Conservation (phyloP, 2,329 filamentous ascomycete species). For the Fusarium falciforme region DNA sequence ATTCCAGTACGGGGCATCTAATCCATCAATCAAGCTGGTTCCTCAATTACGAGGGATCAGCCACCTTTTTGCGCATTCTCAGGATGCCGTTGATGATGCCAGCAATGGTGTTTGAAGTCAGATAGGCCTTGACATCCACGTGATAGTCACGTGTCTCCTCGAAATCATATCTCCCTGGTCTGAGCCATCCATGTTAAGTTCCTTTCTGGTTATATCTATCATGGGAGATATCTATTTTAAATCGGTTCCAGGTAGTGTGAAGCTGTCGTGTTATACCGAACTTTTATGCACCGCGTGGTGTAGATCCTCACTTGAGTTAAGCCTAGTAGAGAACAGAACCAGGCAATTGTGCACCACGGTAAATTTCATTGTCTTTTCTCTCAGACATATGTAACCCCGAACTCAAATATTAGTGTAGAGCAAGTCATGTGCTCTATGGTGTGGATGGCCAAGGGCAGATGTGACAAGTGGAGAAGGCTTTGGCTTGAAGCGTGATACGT, state of each 20-base stretch:
- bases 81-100: neutral
- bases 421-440: neutral
- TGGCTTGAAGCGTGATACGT: neutral
- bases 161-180: neutral
- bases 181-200: neutral
- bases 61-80: neutral
- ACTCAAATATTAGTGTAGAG: neutral
- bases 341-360: neutral
- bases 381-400: neutral
- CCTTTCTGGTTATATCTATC: neutral
- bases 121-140: neutral
- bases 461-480: neutral
- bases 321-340: neutral
- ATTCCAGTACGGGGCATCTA: constrained; percentile 18
- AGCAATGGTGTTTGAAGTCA: neutral
- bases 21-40: neutral
- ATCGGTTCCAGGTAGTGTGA: too few relatives aligned
- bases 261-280: too few relatives aligned
- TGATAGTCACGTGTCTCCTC: neutral
- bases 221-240: too few relatives aligned
- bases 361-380: neutral
- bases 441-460: neutral
- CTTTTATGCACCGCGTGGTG: neutral
- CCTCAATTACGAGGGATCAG: neutral
- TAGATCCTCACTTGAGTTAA: neutral